phyloP scores from a whole-genome alignment of 768 basidiomycete species.

The Trametes cingulata region DNA sequence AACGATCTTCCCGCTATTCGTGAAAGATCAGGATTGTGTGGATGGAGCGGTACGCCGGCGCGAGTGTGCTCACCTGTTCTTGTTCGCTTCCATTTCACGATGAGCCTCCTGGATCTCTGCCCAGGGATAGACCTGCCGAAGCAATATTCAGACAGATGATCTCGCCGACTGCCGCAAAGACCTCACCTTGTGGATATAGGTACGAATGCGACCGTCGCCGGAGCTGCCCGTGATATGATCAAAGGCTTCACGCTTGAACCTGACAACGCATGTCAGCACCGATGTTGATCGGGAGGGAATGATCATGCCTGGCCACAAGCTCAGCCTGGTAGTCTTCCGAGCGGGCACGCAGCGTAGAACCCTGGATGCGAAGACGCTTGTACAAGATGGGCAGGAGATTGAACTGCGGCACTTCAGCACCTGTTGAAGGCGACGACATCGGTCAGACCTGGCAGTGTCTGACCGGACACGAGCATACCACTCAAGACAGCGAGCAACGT shows the following conservation, averaged over 20 bases:
- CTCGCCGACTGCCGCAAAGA: not conserved
- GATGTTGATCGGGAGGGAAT: not conserved
- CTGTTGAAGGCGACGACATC: conserved; percentile 36
- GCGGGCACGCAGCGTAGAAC: conserved; percentile 82
- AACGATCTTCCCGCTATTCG: conserved; percentile 24
- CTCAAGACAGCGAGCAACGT: conserved; percentile 64
- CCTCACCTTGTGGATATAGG: conserved; percentile 76
- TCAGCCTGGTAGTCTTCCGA: conserved; percentile 75
- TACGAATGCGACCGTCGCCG: conserved; percentile 62
- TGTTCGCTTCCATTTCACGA: conserved; percentile 79
- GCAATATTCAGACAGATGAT: not conserved
- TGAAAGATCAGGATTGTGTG: not conserved
- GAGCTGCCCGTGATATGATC: conserved; percentile 56
- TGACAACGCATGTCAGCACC: conserved; percentile 26
- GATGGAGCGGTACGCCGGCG: not conserved
- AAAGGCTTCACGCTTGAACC: conserved; percentile 58
- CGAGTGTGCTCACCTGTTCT: conserved; percentile 42
- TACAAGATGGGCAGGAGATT: conserved; percentile 69
- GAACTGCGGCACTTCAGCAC: conserved; percentile 49
- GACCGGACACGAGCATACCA: conserved; percentile 43
- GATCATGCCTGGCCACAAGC: conserved; percentile 55
- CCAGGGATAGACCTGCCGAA: conserved; percentile 73
- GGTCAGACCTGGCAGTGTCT: not conserved
- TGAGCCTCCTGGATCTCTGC: conserved; percentile 78
- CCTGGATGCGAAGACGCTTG: conserved; percentile 87